Conservation (phyloP, 768 basidiomycete genomes). For the Leccinum arenicola region DNA sequence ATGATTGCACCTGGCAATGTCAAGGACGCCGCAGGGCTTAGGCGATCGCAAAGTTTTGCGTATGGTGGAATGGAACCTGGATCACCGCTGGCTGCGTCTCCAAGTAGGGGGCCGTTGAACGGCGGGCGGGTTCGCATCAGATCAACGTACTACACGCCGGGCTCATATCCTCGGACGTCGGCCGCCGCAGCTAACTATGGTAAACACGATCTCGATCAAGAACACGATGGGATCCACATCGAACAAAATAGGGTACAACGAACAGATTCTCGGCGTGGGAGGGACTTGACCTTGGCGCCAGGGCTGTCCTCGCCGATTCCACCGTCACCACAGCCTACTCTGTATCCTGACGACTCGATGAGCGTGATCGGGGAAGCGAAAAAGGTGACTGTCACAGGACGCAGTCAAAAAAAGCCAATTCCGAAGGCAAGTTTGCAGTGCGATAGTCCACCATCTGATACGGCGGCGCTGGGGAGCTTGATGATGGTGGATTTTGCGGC, state of each 20-base stretch:
- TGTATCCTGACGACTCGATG: constrained; percentile 73
- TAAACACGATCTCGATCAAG: constrained; percentile 34
- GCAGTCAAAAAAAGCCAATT: constrained; percentile 34
- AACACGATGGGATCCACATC: constrained; percentile 31
- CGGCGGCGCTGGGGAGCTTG: constrained; percentile 52
- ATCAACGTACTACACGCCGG: constrained; percentile 61
- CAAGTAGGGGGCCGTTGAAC: constrained; percentile 22
- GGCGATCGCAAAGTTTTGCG: constrained; percentile 38
- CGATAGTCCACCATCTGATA: constrained; percentile 34
- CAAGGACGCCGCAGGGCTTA: constrained; percentile 23
- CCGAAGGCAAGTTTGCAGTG: constrained; percentile 19
- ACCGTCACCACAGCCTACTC: constrained; percentile 58
- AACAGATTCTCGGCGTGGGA: constrained; percentile 43
- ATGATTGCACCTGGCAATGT: constrained; percentile 16
- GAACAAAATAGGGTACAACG: constrained; percentile 30
- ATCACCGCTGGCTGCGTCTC: constrained; percentile 38
- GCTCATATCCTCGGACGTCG: constrained; percentile 54
- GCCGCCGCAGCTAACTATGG: constrained; percentile 36
- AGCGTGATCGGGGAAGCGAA: constrained; percentile 49
- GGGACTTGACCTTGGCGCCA: constrained; percentile 39
- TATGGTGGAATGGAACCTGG: constrained; percentile 54
- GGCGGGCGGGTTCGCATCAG: constrained; percentile 67
- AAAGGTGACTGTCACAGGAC: constrained; percentile 24
- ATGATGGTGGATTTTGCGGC: constrained; percentile 60
- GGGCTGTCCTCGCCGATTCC: constrained; percentile 35